A percentile compares a stretch with the other conserved stretches of the same genome.
Evolutionary conservation across 345 rosid species (phyloP).

Genomic region (Hibiscus syriacus): DNA sequence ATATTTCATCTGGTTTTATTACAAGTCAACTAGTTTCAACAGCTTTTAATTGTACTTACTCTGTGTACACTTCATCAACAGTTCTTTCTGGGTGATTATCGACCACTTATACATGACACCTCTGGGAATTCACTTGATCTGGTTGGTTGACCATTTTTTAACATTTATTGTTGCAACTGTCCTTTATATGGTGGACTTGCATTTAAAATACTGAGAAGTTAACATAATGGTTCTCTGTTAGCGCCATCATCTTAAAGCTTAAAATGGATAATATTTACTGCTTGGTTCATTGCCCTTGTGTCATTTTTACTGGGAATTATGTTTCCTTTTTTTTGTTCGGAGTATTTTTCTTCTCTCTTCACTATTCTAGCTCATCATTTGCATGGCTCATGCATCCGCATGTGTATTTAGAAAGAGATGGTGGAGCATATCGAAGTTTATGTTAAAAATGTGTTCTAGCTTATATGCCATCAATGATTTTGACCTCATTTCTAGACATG

Average conservation of each 20-base stretch:
- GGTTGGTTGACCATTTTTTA: slow-evolving; percentile 39
- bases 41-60: slow-evolving; percentile 9
- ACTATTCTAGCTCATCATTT: too few species aligned
- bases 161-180: neutral
- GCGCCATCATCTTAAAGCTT: neutral
- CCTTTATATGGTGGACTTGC: neutral
- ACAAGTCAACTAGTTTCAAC: neutral
- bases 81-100: slow-evolving; percentile 99
- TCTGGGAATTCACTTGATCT: slow-evolving; percentile 85
- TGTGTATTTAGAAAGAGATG: neutral
- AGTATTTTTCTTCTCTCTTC: neutral
- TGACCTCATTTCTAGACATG: neutral
- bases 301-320: slow-evolving; percentile 2
- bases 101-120: slow-evolving; percentile 82
- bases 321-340: neutral
- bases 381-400: neutral
- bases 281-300: neutral
- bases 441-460: neutral
- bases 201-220: neutral
- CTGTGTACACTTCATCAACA: slow-evolving; percentile 26
- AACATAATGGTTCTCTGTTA: neutral
- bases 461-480: neutral
- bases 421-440: neutral
- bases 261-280: neutral
- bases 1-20: slow-evolving; percentile 4